Conservation (phyloP, 2,329 filamentous ascomycete genomes). For the Aspergillus sp. region DNA sequence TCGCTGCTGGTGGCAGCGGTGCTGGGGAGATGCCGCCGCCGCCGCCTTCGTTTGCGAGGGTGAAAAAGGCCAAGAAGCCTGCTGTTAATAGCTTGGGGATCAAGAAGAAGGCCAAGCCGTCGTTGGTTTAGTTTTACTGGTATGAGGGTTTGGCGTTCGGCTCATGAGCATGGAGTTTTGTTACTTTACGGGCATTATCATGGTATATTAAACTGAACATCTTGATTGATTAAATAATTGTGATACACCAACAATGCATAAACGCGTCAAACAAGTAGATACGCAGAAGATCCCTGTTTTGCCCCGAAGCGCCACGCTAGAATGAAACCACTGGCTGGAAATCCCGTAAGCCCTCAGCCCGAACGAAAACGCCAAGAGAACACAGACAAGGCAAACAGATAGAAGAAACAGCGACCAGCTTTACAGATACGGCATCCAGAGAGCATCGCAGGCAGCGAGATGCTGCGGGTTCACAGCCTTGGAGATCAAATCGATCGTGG, state of each 20-base stretch:
- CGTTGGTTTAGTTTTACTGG: slow-evolving; percentile 40
- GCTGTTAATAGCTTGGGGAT: slow-evolving; percentile 74
- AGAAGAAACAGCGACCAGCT: slow-evolving; percentile 10
- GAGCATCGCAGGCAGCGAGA: slow-evolving; percentile 80
- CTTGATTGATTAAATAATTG: slow-evolving; percentile 10
- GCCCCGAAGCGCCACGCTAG: slow-evolving; percentile 28
- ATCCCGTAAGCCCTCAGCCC: background rate
- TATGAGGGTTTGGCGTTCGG: slow-evolving; percentile 12
- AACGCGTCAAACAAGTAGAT: slow-evolving; percentile 11
- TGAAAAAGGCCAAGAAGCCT: slow-evolving; percentile 85
- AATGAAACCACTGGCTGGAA: slow-evolving; percentile 15
- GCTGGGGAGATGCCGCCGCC: slow-evolving; percentile 53
- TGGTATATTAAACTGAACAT: background rate
- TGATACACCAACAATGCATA: slow-evolving; percentile 9
- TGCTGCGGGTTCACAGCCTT: slow-evolving; percentile 90
- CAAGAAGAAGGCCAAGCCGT: slow-evolving; percentile 78
- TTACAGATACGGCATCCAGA: slow-evolving; percentile 96
- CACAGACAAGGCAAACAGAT: slow-evolving; percentile 17
- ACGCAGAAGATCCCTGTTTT: slow-evolving; percentile 15
- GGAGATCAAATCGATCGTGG: slow-evolving; percentile 91
- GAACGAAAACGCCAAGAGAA: slow-evolving; percentile 18
- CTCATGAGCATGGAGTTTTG: slow-evolving; percentile 1
- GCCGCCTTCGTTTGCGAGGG: slow-evolving; percentile 65
- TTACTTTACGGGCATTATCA: slow-evolving; percentile 1
- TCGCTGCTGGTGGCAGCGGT: background rate